Base-by-base conservation (phyloP, 352 stramenopile species). In the Saprolegnia diclina region DNA sequence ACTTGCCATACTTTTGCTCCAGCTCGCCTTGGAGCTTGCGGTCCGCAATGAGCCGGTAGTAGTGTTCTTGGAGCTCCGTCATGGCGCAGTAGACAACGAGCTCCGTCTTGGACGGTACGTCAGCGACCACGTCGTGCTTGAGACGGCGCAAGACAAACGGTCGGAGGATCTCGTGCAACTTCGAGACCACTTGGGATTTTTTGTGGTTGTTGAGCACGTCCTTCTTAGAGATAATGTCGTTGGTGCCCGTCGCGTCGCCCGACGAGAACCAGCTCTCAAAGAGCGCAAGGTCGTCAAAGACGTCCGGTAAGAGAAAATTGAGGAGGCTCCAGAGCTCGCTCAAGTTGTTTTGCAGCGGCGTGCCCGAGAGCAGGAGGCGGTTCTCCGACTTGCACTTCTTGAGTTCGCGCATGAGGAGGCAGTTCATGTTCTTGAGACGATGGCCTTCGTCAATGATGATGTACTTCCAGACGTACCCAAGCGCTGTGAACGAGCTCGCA, bases 211-310 rank as follows among this genome's bases (percentile, higher is more conserved):
- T 77, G 9, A 99, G 73, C 64, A 98, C 97, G 61, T 93, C 82
- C 53, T 77, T 35, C 32, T 65, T 72, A 4, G 63, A 69, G 35
- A 69, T 57, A 54, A 73, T 72, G 24, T 72, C 53, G 26, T 57
- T 79, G 56, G 96, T 83, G 62, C 92, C 85, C 44, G 86, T 79
- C 44, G 79, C 89, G 73, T 94, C 88, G 35, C 77, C 76, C 75
- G 98, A 98, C 52, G 92, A 97, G 79, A 98, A 98, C 95, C 95
- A 99, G 59, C 89, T 98, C 79, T 99, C 95, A 78, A 99, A 99
- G 9, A 97, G 94, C 69, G 99, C 94, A 10, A 98, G 80, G 46
- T 98, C 96, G 73, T 98, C 96, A 76, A 99, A 99, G 54, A 99
- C 96, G 50, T 96, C 81, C 0, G 96, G 97, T 37, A 99, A 74